phyloP scores from a whole-genome alignment of 257 asterid species.

The Ehretia macrophylla region DNA sequence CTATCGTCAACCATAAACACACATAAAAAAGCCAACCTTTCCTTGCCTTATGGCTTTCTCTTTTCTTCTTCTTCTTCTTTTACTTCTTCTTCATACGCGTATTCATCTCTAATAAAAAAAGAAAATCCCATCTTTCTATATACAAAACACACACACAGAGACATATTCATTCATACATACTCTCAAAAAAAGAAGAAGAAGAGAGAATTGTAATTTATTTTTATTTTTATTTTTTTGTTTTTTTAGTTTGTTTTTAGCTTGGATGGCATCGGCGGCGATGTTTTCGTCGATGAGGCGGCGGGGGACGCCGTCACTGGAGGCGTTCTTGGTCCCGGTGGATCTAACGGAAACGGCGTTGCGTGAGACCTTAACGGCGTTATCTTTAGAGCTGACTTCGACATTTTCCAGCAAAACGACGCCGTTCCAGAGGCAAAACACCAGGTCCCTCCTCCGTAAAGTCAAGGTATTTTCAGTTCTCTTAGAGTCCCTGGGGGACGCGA shows the following conservation, averaged over 20 bases:
- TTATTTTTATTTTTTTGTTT: neutral
- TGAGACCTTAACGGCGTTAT: slow-evolving; percentile 44
- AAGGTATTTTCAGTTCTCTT: slow-evolving; percentile 55
- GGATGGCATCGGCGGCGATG: slow-evolving; percentile 81
- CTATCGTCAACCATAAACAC: slow-evolving; percentile 16
- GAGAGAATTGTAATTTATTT: slow-evolving; percentile 1
- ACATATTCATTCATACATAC: neutral
- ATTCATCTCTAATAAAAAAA: slow-evolving; percentile 21
- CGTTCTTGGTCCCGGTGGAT: slow-evolving; percentile 77
- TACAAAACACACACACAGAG: neutral
- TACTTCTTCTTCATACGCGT: slow-evolving; percentile 47
- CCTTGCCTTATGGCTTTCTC: slow-evolving; percentile 11
- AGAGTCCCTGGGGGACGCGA: slow-evolving; percentile 47
- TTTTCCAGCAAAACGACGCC: slow-evolving; percentile 35
- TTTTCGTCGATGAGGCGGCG: slow-evolving; percentile 88
- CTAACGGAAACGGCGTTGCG: slow-evolving; percentile 52
- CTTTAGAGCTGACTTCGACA: slow-evolving; percentile 45
- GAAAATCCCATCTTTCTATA: neutral
- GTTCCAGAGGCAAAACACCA: slow-evolving; percentile 52
- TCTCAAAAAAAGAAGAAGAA: neutral
- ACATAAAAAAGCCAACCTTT: slow-evolving; percentile 9
- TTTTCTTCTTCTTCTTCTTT: slow-evolving; percentile 1
- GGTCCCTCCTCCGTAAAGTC: slow-evolving; percentile 63
- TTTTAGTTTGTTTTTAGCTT: slow-evolving; percentile 4
- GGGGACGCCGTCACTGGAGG: slow-evolving; percentile 76